phyloP scores from a whole-genome alignment of 2,329 filamentous ascomycete genomes.

The Colletotrichum sp. region DNA sequence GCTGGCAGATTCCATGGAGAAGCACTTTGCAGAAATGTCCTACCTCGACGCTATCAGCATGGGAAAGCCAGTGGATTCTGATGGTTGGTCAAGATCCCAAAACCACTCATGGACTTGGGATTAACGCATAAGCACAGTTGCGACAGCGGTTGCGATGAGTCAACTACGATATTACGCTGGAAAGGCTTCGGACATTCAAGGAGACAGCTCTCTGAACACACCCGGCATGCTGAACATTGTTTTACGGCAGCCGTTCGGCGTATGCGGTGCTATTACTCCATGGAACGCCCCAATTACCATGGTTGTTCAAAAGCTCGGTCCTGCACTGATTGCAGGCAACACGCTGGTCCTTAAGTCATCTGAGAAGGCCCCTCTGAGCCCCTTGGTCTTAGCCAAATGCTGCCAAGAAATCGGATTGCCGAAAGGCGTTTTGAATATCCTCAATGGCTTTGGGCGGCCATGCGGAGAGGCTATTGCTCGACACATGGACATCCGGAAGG shows the following conservation, averaged over 20 bases:
- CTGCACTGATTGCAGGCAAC: conserved; percentile 65
- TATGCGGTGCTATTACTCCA: not conserved
- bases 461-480: not conserved
- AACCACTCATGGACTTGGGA: conserved; percentile 58
- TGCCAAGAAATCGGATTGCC: conserved; percentile 56
- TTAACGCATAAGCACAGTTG: conserved; percentile 66
- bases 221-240: not conserved
- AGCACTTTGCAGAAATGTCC: conserved; percentile 26
- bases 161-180: not conserved
- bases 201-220: not conserved
- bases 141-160: conserved; percentile 51
- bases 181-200: not conserved
- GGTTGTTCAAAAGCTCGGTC: not conserved
- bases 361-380: conserved; percentile 81
- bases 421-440: conserved; percentile 21
- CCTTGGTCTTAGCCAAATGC: conserved; percentile 71
- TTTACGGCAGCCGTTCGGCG: not conserved
- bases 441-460: conserved; percentile 7
- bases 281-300: not conserved
- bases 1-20: conserved; percentile 66
- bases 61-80: conserved; percentile 30
- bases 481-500: conserved; percentile 17
- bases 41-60: not conserved
- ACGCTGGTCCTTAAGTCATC: conserved; percentile 85
- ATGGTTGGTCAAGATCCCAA: conserved; percentile 73